Evolutionary conservation across 768 basidiomycete genomes (phyloP).

Genomic region (Kwoniella bestiolae): DNA sequence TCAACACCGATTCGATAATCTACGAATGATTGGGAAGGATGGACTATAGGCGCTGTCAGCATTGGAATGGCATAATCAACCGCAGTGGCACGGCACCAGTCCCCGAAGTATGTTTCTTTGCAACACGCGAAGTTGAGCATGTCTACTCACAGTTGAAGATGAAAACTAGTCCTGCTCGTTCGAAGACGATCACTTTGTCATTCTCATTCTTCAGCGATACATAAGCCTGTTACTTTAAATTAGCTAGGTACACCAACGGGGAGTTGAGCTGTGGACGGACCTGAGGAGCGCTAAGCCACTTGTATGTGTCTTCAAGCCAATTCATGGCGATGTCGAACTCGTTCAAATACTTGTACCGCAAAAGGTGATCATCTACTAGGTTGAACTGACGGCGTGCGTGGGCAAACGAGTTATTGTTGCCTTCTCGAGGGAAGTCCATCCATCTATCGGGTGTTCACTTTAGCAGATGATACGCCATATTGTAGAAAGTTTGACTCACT

Average conservation of each 20-base stretch:
- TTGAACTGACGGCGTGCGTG: conserved; percentile 98
- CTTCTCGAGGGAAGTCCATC: conserved; percentile 98
- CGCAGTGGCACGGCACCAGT: no score
- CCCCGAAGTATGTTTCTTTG: no score
- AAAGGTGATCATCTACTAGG: conserved; percentile 77
- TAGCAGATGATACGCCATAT: no score
- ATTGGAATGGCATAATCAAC: background rate
- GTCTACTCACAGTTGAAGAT: conserved; percentile 75
- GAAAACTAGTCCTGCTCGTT: conserved; percentile 90
- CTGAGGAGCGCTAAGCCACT: conserved; percentile 82
- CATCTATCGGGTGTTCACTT: no score
- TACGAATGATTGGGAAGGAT: conserved; percentile 83
- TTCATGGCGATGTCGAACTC: conserved; percentile 95
- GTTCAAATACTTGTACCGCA: conserved; percentile 94
- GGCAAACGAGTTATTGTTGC: conserved; percentile 94
- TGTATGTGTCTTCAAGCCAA: conserved; percentile 72
- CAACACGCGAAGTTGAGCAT: background rate
- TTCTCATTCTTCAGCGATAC: conserved; percentile 90
- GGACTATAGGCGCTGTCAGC: conserved; percentile 59
- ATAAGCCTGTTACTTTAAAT: conserved; percentile 66
- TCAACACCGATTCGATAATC: conserved; percentile 95
- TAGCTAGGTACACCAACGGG: background rate
- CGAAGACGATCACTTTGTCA: conserved; percentile 92
- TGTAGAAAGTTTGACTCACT: no score
- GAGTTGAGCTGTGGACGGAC: conserved; percentile 59